These are phyloP conservation scores for Neonothopanus nambi DNA, from an alignment of 1,284 basidiomycete species.

Conservation along the genomic window DNA sequence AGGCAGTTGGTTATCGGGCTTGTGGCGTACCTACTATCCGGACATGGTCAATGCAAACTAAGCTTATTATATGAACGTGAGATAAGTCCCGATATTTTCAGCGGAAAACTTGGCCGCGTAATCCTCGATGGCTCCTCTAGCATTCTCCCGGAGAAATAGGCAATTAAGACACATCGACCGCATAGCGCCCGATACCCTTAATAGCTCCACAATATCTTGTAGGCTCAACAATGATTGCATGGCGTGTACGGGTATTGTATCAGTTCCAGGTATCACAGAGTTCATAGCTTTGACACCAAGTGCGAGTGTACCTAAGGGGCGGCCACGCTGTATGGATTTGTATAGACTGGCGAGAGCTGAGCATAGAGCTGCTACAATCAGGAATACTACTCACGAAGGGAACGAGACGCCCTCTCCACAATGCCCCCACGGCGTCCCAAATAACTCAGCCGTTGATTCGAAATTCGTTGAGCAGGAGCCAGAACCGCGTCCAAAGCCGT, in stretches of 20 bases:
- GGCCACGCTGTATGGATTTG: slow-evolving; percentile 12
- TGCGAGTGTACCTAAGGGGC: slow-evolving; percentile 17
- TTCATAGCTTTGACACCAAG: slow-evolving; percentile 22
- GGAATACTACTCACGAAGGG: slow-evolving; percentile 15
- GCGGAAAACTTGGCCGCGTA: slow-evolving; percentile 14
- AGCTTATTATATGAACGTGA: background rate
- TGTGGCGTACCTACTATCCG: no score
- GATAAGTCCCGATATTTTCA: background rate
- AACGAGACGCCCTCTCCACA: slow-evolving; percentile 21
- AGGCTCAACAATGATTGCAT: slow-evolving; percentile 12
- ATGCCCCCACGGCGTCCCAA: slow-evolving; percentile 23
- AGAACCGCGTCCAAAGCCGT: background rate
- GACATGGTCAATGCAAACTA: background rate
- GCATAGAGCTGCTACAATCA: background rate
- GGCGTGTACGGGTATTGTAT: slow-evolving; percentile 15
- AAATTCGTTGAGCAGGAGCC: background rate
- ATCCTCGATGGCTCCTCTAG: slow-evolving; percentile 14
- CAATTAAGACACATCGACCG: slow-evolving; percentile 22
- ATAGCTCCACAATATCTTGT: slow-evolving; percentile 17
- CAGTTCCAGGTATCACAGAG: slow-evolving; percentile 16
- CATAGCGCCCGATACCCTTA: slow-evolving; percentile 18
- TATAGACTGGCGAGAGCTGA: slow-evolving; percentile 13
- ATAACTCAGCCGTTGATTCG: slow-evolving; percentile 18
- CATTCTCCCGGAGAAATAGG: slow-evolving; percentile 12
- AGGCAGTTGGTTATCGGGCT: no score